Evolutionary conservation across 805 yeast genomes (phyloP).

Genomic region (Starmerella etchellsii): DNA sequence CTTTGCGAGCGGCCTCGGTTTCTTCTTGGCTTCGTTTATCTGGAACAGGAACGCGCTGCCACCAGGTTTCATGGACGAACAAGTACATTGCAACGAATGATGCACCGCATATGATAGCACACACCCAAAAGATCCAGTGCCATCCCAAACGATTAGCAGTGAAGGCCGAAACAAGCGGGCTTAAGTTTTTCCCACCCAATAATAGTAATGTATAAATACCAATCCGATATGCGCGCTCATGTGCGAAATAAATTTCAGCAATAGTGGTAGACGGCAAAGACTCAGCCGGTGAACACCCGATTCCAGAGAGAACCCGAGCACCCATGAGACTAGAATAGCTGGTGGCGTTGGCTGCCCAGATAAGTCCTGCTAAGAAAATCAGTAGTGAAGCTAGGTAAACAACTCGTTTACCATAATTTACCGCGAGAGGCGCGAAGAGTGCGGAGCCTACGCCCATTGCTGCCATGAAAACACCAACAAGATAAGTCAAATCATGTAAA

Average conservation of each 20-base stretch:
- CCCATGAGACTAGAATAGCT: slow-evolving; percentile 41
- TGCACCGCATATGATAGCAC: slow-evolving; percentile 40
- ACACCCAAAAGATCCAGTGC: slow-evolving; percentile 52
- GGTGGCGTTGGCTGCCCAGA: slow-evolving; percentile 42
- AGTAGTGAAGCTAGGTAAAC: slow-evolving; percentile 40
- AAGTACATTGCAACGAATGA: slow-evolving; percentile 35
- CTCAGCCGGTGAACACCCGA: slow-evolving; percentile 50
- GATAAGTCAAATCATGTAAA: slow-evolving; percentile 35
- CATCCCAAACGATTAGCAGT: slow-evolving; percentile 38
- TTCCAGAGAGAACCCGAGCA: slow-evolving; percentile 45
- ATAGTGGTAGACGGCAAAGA: slow-evolving; percentile 47
- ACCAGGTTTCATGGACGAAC: slow-evolving; percentile 54
- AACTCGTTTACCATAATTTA: slow-evolving; percentile 43
- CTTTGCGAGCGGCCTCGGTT: slow-evolving; percentile 36
- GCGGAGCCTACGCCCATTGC: slow-evolving; percentile 48
- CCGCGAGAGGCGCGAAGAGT: slow-evolving; percentile 45
- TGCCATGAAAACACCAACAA: slow-evolving; percentile 49
- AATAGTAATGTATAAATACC: slow-evolving; percentile 46
- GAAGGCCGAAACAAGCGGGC: slow-evolving; percentile 44
- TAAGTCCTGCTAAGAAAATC: slow-evolving; percentile 38
- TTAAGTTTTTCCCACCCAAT: slow-evolving; percentile 49
- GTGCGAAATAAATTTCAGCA: slow-evolving; percentile 48
- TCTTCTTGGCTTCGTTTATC: slow-evolving; percentile 38
- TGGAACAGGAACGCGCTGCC: slow-evolving; percentile 43
- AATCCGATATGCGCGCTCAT: slow-evolving; percentile 47